These are phyloP conservation scores for Schwanniomyces yamadae DNA, from an alignment of 805 yeast genomes.

Conservation along the genomic window DNA sequence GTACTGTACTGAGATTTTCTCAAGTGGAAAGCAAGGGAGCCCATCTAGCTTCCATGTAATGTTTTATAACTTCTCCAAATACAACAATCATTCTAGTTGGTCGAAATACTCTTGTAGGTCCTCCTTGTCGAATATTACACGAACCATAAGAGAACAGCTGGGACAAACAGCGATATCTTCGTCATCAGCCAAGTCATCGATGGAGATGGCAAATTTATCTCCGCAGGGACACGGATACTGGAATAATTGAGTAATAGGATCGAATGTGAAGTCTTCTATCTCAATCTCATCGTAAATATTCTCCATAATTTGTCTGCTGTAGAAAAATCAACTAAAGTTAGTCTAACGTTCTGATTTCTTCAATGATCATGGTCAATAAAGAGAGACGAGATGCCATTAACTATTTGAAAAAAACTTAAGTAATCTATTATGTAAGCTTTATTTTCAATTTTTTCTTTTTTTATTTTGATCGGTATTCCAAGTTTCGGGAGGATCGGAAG, in stretches of 20 bases:
- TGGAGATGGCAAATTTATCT: conserved; percentile 81
- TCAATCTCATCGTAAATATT: conserved; percentile 89
- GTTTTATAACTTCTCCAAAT: no score
- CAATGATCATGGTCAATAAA: background rate
- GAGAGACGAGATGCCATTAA: no score
- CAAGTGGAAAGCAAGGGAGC: no score
- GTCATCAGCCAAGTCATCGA: conserved; percentile 87
- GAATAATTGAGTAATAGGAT: conserved; percentile 75
- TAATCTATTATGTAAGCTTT: no score
- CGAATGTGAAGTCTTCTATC: conserved; percentile 94
- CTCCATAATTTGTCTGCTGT: conserved; percentile 50
- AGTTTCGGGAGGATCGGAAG: no score
- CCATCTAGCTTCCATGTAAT: no score
- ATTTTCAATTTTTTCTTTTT: no score
- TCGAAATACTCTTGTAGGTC: conserved; percentile 49
- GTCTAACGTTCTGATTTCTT: no score
- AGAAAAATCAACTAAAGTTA: no score
- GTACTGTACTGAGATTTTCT: no score
- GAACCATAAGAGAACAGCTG: conserved; percentile 89
- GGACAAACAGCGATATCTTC: conserved; percentile 96
- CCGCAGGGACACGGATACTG: conserved; percentile 99
- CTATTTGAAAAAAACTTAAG: no score
- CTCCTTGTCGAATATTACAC: conserved; percentile 78
- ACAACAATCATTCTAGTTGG: conserved; percentile 4
- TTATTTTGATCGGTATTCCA: no score